Evolutionary conservation across 2,329 filamentous ascomycete genomes (phyloP).

Genomic region (Aspergillus sp.): DNA sequence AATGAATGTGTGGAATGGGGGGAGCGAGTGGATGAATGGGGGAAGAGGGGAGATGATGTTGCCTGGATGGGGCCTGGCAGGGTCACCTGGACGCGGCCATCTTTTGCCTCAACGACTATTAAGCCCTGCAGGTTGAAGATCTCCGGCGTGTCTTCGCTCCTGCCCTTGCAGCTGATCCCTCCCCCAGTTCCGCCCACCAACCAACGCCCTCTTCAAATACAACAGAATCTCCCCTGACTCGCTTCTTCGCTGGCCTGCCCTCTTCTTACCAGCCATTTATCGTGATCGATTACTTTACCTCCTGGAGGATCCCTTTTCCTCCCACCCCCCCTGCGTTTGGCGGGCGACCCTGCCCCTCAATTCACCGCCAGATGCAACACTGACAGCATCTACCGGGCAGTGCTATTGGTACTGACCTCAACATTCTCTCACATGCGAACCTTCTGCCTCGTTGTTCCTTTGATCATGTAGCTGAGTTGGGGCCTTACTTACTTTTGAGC

Average conservation of each 20-base stretch:
- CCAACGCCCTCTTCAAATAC: neutral
- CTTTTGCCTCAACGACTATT: neutral
- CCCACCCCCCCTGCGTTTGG: constrained; percentile 16
- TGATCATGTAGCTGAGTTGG: constrained; percentile 18
- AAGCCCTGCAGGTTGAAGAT: constrained; percentile 11
- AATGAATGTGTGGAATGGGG: too few species aligned
- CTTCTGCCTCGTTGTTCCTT: neutral
- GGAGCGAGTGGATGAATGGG: neutral
- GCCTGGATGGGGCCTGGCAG: neutral
- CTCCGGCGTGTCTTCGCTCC: constrained; percentile 4
- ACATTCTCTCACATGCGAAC: neutral
- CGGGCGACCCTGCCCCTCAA: constrained; percentile 10
- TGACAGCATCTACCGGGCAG: constrained; percentile 8
- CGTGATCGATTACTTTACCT: neutral
- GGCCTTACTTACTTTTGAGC: neutral
- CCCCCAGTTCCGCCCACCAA: neutral
- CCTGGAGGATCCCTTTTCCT: constrained; percentile 1
- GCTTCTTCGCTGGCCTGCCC: neutral
- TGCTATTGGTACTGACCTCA: neutral
- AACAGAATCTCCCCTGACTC: constrained; percentile 1
- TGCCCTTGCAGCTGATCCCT: constrained; percentile 18
- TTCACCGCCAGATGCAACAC: constrained; percentile 22
- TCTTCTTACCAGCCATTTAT: neutral
- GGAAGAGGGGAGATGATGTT: neutral
- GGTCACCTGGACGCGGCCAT: constrained; percentile 4